Evolutionary conservation across 1,139 yeast species (phyloP).

Genomic region (Protomyces lactucae-debilis): DNA sequence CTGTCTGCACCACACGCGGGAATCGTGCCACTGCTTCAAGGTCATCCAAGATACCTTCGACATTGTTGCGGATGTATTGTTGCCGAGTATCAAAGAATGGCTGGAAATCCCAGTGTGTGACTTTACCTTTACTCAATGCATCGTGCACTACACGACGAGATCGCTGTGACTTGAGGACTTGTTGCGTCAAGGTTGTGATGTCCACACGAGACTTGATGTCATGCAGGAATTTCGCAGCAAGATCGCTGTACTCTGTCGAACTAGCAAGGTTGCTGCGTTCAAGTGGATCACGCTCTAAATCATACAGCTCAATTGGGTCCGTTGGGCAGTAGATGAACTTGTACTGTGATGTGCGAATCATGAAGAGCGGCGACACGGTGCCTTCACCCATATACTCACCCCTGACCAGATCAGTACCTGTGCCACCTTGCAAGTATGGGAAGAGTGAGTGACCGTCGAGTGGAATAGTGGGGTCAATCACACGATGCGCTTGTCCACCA

Average conservation of each 20-base stretch:
- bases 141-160: constrained; percentile 22
- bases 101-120: constrained; percentile 27
- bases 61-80: constrained; percentile 17
- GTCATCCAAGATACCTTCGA: constrained; percentile 23
- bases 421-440: constrained; percentile 22
- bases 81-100: constrained; percentile 18
- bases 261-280: constrained; percentile 13
- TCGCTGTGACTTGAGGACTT: constrained; percentile 19
- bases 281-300: constrained; percentile 10
- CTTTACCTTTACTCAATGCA: constrained; percentile 18
- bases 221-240: constrained; percentile 13
- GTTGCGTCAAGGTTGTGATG: neutral
- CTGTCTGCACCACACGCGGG: constrained; percentile 7
- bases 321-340: constrained; percentile 26
- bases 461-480: constrained; percentile 7
- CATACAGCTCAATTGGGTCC: constrained; percentile 21
- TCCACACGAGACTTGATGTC: constrained; percentile 19
- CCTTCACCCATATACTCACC: constrained; percentile 27
- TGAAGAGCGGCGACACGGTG: constrained; percentile 20
- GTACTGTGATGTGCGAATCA: constrained; percentile 23
- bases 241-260: constrained; percentile 6
- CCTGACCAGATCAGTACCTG: constrained; percentile 9
- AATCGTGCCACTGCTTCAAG: constrained; percentile 18
- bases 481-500: constrained; percentile 15
- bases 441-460: constrained; percentile 18